Evolutionary conservation across 1,139 yeast species (phyloP), one percentile per base, ranked within the genome.

Genomic region (Suhomyces panamericanus): DNA sequence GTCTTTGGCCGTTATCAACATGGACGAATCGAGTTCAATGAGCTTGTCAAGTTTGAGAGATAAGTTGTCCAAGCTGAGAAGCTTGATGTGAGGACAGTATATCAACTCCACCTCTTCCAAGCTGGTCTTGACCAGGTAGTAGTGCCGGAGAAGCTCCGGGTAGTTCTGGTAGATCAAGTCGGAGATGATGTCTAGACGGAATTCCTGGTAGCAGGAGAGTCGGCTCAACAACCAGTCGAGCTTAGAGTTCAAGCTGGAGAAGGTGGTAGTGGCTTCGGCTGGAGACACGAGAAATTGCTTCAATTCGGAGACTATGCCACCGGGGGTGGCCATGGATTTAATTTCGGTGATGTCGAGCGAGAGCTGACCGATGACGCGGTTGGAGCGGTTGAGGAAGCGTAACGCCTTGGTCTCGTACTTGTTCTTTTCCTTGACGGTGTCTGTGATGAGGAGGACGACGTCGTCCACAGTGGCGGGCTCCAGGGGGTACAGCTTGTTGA

Each of bases 371-470:
- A 42, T 48, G 11, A 52, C 47, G 3, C 57, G 39, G 42, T 56
- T 61, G 28, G 65, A 48, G 39, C 59, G 59, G 51, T 66, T 65
- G 33, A 63, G 54, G 34, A 67, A 57, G 14, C 68, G 60, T 32
- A 67, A 52, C 3, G 72, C 58, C 39, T 58, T 57, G 3, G 67
- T 64, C 46, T 70, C 73, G 47, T 66, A 69, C 39, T 59, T 62
- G 46, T 62, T 58, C 47, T 66, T 69, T 29, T 56, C 47, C 36
- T 59, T 62, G 34, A 61, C 59, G 1, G 67, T 57, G 5, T 51
- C 49, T 11, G 58, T 50, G 12, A 67, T 51, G 22, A 57, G 48
- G 7, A 54, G 47, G 27, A 67, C 50, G 14, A 66, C 53, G 3
- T 55, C 53, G 44, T 66, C 49, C 31, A 39, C 49, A 8, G 40